These are phyloP conservation scores for Penicillium odoratum DNA, from an alignment of 495 filamentous ascomycete species.

Conservation along the genomic window DNA sequence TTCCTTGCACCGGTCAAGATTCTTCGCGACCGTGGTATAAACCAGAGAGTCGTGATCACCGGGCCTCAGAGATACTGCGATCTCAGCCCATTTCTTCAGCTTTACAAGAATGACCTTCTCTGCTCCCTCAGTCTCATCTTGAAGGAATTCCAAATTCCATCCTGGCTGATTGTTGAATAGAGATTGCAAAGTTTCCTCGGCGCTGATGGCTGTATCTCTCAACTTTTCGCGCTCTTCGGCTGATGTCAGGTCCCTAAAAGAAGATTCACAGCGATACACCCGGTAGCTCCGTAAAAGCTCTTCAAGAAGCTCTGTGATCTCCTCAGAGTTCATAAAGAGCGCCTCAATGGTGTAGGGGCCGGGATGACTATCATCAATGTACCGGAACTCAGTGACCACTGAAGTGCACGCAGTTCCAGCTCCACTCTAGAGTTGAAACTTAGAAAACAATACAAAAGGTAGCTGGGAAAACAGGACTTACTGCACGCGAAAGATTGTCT, in stretches of 20 bases:
- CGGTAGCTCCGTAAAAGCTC: slow-evolving; percentile 26
- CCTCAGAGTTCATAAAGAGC: slow-evolving; percentile 26
- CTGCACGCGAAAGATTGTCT: slow-evolving; percentile 27
- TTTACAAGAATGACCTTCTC: neutral
- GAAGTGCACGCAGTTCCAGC: slow-evolving; percentile 33
- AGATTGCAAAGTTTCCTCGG: slow-evolving; percentile 23
- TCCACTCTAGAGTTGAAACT: slow-evolving; percentile 21
- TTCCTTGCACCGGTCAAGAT: slow-evolving; percentile 13
- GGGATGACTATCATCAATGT: slow-evolving; percentile 19
- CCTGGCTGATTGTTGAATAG: slow-evolving; percentile 16
- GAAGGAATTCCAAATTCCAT: neutral
- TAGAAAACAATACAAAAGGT: neutral
- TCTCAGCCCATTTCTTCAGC: neutral
- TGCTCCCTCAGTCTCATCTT: neutral
- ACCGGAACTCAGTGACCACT: slow-evolving; percentile 35
- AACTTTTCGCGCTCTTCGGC: slow-evolving; percentile 15
- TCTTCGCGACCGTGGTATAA: too few species aligned
- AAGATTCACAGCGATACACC: neutral
- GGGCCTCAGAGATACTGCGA: neutral
- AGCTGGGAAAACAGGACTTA: slow-evolving; percentile 6
- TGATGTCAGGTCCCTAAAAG: neutral
- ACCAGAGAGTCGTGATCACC: neutral
- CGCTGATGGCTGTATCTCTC: slow-evolving; percentile 8
- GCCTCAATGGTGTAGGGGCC: slow-evolving; percentile 29
- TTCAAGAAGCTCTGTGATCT: slow-evolving; percentile 25